Base-by-base conservation (phyloP, 2,329 filamentous ascomycete species). In the Aureobasidium uvarum region DNA sequence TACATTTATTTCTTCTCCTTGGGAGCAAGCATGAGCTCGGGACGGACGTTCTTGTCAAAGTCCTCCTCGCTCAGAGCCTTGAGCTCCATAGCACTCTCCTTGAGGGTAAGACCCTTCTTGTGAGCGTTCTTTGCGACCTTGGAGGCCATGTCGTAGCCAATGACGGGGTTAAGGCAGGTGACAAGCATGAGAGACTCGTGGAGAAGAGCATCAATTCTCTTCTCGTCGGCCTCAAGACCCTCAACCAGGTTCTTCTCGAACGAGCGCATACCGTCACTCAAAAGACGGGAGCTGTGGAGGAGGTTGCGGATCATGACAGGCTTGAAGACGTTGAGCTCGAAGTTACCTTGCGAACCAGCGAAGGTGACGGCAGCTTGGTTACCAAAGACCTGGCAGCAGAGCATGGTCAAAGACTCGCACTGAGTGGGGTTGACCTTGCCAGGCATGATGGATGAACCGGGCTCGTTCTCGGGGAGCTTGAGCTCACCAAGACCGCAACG, bases 361-460 rank as follows among this genome's bases (percentile, higher is more conserved):
- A 98, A 92, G 36, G 94, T 97, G 67, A 91, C 88, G 43, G 95
- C 92, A 63, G 92, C 89, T 77, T 98, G 88, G 85, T 99, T 99
- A 75, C 95, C 95, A 85, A 98, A 96, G 68, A 99, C 94, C 80
- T 99, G 95, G 23, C 91, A 87, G 82, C 94, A 97, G 67, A 98
- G 84, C 95, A 99, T 99, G 72, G 95, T 98, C 78, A 99, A 82
- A 68, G 92, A 91, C 84, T 99, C 95, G 81, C 92, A 96, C 81
- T 99, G 95, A 38, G 95, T 99, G 38, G 95, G 95, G 84, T 99
- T 99, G 77, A 99, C 95, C 84, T 99, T 99, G 75, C 95, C 95
- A 51, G 95, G 95, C 95, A 99, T 99, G 83, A 99, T 98, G 72
- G 91, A 96, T 75, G 90, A 95, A 69, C 94, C 94, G 39, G 95